Evolutionary conservation across 78 protist species (phyloP).

Genomic region (Protostelium mycophagum): DNA sequence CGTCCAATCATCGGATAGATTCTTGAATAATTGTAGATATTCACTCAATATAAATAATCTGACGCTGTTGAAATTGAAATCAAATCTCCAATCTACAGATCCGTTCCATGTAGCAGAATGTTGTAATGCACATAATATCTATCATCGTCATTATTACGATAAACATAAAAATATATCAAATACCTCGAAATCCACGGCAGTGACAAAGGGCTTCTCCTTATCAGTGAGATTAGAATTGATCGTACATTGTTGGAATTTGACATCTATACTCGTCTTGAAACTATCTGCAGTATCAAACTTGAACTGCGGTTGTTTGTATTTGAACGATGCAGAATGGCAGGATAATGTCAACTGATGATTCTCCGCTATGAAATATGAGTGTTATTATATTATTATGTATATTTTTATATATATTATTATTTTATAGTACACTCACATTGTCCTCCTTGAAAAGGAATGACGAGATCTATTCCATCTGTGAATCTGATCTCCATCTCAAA

Average conservation of each 20-base stretch:
- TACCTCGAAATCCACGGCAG: neutral
- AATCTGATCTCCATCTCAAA: neutral
- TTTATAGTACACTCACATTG: too few species aligned
- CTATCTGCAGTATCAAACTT: neutral
- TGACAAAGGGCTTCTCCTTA: neutral
- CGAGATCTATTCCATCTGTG: neutral
- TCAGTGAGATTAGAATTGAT: neutral
- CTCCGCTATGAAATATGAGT: too few species aligned
- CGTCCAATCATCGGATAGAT: neutral
- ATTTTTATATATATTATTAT: too few species aligned
- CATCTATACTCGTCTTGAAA: neutral
- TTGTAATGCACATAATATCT: neutral
- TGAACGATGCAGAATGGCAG: neutral
- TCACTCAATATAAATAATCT: neutral
- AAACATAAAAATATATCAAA: too few species aligned
- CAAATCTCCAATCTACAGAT: neutral
- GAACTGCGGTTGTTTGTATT: neutral
- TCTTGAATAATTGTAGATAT: neutral
- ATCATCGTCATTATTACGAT: neutral
- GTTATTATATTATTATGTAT: too few species aligned
- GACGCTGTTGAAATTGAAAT: neutral
- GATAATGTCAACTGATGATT: neutral
- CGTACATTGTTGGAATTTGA: neutral
- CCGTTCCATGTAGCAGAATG: neutral
- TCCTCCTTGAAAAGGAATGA: neutral